Evolutionary conservation across 2,329 filamentous ascomycete genomes (phyloP).

Genomic region (Penicillium sumatraense): DNA sequence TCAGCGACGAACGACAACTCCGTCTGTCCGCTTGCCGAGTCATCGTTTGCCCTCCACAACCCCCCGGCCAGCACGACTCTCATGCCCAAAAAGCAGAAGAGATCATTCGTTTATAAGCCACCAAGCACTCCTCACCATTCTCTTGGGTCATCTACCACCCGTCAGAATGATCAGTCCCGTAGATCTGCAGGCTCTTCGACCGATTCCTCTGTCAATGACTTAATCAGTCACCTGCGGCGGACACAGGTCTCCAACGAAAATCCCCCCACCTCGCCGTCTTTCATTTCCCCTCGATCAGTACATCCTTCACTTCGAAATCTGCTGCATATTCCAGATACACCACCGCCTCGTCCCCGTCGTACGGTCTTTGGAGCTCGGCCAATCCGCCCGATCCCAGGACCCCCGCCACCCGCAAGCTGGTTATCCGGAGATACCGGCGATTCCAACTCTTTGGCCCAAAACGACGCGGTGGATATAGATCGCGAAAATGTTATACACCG

Average conservation of each 20-base stretch:
- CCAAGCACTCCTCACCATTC: conserved; percentile 46
- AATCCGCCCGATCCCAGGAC: conserved; percentile 47
- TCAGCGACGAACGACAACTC: background rate
- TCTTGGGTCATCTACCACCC: conserved; percentile 35
- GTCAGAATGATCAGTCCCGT: conserved; percentile 33
- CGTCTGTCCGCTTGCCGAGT: background rate
- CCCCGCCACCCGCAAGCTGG: conserved; percentile 53
- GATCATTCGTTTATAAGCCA: conserved; percentile 45
- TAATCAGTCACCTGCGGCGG: conserved; percentile 52
- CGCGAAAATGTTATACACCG: conserved; percentile 29
- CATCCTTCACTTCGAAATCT: conserved; percentile 52
- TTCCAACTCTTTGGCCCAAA: background rate
- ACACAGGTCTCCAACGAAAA: conserved; percentile 39
- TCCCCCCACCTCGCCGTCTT: conserved; percentile 15
- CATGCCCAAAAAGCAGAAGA: conserved; percentile 56
- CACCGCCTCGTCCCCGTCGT: conserved; percentile 47
- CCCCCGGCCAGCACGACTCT: conserved; percentile 7
- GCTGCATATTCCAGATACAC: conserved; percentile 49
- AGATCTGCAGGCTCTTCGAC: conserved; percentile 25
- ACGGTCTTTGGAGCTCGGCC: conserved; percentile 38
- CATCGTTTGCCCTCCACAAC: conserved; percentile 15
- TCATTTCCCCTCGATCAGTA: conserved; percentile 41
- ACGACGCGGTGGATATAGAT: conserved; percentile 11
- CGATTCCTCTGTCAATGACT: conserved; percentile 50
- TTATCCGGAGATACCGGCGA: conserved; percentile 29